These are phyloP conservation scores for Saccharomycopsis fermentans DNA, from an alignment of 805 yeast species.

Conservation along the genomic window DNA sequence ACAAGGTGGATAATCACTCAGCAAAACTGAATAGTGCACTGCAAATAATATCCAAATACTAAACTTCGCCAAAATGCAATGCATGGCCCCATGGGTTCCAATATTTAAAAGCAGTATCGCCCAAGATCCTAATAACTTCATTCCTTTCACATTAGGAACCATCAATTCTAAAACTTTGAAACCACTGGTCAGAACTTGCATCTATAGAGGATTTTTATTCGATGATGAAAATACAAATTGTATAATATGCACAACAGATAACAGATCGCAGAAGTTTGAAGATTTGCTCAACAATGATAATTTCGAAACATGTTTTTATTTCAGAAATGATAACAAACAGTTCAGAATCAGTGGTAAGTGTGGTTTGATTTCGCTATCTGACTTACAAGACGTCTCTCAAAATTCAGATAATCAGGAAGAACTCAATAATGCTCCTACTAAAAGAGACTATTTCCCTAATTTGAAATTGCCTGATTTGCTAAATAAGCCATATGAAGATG, in stretches of 20 bases:
- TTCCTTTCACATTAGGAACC: slow-evolving; percentile 60
- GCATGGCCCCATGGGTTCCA: slow-evolving; percentile 74
- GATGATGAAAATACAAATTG: slow-evolving; percentile 58
- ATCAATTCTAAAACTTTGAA: slow-evolving; percentile 33
- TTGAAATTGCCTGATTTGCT: slow-evolving; percentile 23
- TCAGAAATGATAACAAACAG: slow-evolving; percentile 51
- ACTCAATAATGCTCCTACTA: background rate
- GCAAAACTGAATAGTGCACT: too few relatives aligned
- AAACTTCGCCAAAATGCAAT: slow-evolving; percentile 25
- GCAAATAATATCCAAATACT: too few relatives aligned
- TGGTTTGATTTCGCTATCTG: slow-evolving; percentile 28
- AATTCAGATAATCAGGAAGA: background rate
- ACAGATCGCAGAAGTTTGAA: slow-evolving; percentile 51
- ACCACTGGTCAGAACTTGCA: slow-evolving; percentile 63
- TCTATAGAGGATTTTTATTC: slow-evolving; percentile 67
- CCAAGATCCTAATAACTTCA: slow-evolving; percentile 40
- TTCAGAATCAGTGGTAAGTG: slow-evolving; percentile 65
- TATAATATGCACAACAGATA: slow-evolving; percentile 61
- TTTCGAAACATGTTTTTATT: slow-evolving; percentile 73
- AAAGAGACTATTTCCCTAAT: slow-evolving; percentile 6
- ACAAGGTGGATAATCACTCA: too few relatives aligned
- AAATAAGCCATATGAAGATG: slow-evolving; percentile 21
- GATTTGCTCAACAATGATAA: slow-evolving; percentile 42
- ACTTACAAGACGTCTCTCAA: slow-evolving; percentile 12
- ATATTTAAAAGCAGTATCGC: slow-evolving; percentile 44